Conservation (phyloP, 345 rosid species). For the Eucalyptus fibrosa region DNA sequence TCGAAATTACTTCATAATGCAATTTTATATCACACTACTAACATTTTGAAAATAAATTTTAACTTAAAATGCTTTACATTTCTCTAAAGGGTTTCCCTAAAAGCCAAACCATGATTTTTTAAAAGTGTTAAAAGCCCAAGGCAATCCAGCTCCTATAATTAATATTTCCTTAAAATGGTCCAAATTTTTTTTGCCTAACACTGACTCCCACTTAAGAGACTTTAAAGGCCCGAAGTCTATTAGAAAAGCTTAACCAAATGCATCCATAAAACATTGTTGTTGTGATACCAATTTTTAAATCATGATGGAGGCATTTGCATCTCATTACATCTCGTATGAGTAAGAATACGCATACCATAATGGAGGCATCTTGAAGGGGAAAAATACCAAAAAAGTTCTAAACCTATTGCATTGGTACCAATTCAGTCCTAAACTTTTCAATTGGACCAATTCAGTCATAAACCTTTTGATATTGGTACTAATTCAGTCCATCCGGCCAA, state of each 20-base stretch:
- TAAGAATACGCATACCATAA: neutral
- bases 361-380: neutral
- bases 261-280: neutral
- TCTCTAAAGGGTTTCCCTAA: accelerated
- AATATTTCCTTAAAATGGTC: neutral
- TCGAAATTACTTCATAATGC: neutral
- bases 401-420: too few relatives aligned
- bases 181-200: too few relatives aligned
- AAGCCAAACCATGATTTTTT: too few relatives aligned
- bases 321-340: neutral
- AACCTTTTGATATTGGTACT: too few relatives aligned
- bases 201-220: neutral
- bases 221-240: neutral
- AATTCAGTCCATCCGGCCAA: too few relatives aligned
- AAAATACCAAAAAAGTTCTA: too few relatives aligned
- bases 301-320: neutral
- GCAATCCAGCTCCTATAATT: accelerated
- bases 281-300: neutral
- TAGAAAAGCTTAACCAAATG: accelerated
- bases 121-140: accelerated
- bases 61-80: accelerated
- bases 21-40: too few relatives aligned
- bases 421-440: too few relatives aligned
- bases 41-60: too few relatives aligned
- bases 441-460: too few relatives aligned